Percentiles rank a stretch among this genome's conserved stretches.
Conservation (phyloP, 805 yeast genomes). For the Limtongia smithiae region DNA sequence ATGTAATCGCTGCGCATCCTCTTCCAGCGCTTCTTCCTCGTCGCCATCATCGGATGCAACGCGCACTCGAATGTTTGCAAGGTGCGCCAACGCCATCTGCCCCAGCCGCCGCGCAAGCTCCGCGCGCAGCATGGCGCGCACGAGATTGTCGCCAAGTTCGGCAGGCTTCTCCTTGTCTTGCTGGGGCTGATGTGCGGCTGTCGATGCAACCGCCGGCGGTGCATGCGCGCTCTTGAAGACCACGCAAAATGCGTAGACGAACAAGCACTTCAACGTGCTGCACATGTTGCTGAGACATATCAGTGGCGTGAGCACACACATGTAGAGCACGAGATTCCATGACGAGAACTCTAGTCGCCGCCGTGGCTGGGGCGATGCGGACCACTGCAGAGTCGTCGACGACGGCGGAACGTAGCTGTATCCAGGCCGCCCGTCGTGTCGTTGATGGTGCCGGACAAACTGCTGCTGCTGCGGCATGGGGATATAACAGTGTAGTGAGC, state of each 20-base stretch:
- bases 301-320: constrained; percentile 15
- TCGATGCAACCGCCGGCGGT: neutral
- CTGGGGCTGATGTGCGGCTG: neutral
- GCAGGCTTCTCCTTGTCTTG: neutral
- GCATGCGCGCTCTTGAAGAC: neutral
- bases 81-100: constrained; percentile 9
- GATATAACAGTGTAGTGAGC: too few species aligned
- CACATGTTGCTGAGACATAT: neutral
- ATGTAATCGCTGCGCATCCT: neutral
- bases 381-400: constrained; percentile 9
- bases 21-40: neutral
- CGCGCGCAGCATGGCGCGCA: neutral
- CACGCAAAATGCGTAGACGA: neutral
- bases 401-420: neutral
- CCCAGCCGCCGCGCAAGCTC: constrained; percentile 4
- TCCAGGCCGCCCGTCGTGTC: neutral
- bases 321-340: constrained; percentile 9
- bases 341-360: constrained; percentile 8
- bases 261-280: neutral
- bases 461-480: too few species aligned
- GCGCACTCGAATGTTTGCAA: constrained; percentile 8
- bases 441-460: too few species aligned
- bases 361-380: constrained; percentile 1
- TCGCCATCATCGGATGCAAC: neutral
- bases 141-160: neutral